Percentiles rank a stretch among this genome's conserved stretches.
phyloP scores from a whole-genome alignment of 306 rosid genomes.

The Ochetophila trinervis region DNA sequence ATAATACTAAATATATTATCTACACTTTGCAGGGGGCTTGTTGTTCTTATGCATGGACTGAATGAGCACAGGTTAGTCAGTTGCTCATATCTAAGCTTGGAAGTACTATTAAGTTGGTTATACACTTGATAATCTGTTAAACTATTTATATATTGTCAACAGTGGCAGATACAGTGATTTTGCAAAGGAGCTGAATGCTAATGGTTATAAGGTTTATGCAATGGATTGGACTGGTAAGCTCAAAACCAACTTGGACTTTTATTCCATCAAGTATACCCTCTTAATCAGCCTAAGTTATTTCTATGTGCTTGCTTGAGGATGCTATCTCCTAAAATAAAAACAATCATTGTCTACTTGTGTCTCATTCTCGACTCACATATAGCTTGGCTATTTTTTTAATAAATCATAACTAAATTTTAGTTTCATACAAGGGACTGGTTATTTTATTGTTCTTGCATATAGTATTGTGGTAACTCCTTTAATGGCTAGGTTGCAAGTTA shows the following conservation, averaged over 20 bases:
- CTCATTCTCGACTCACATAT: no score
- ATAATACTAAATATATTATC: slow-evolving; percentile 13
- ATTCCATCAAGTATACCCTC: background rate
- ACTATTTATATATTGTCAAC: slow-evolving; percentile 24
- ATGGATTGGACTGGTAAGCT: slow-evolving; percentile 98
- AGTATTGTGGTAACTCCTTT: no score
- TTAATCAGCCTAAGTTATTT: background rate
- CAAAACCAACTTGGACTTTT: background rate
- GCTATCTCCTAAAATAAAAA: background rate
- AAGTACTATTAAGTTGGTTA: slow-evolving; percentile 8
- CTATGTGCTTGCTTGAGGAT: background rate
- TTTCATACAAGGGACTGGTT: no score
- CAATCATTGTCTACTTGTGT: background rate
- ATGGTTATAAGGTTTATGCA: slow-evolving; percentile 82
- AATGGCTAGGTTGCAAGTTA: no score
- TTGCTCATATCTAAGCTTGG: slow-evolving; percentile 2
- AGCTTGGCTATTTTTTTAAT: no score
- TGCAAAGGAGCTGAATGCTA: slow-evolving; percentile 77
- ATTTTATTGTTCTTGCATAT: no score
- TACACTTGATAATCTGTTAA: slow-evolving; percentile 18
- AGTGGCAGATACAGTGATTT: slow-evolving; percentile 78
- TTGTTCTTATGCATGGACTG: slow-evolving; percentile 84
- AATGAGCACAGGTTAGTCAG: slow-evolving; percentile 85
- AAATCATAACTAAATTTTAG: no score
- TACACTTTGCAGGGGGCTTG: slow-evolving; percentile 68